phyloP scores from a whole-genome alignment of 2,329 filamentous ascomycete genomes.

The Paraconiothyrium brasiliense region DNA sequence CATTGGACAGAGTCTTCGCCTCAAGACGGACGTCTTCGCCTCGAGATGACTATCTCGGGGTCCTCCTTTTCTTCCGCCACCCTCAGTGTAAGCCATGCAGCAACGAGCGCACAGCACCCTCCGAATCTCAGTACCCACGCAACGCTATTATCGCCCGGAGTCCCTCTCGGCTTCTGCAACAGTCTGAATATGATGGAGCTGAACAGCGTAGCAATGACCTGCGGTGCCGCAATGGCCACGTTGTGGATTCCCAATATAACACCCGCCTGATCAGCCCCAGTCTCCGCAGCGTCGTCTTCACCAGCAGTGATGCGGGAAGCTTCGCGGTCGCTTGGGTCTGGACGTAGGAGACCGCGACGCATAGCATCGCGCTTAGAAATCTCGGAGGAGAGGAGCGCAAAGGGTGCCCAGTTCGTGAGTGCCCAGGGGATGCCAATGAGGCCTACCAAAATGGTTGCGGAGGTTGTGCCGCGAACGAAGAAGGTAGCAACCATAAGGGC shows the following conservation, averaged over 20 bases:
- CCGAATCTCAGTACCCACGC: slow-evolving; percentile 87
- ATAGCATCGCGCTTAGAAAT: slow-evolving; percentile 83
- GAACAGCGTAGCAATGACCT: slow-evolving; percentile 87
- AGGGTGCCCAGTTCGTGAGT: slow-evolving; percentile 91
- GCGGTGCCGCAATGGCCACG: slow-evolving; percentile 89
- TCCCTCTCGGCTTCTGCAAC: slow-evolving; percentile 86
- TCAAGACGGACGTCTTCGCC: slow-evolving; percentile 11
- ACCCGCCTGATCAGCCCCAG: slow-evolving; percentile 78
- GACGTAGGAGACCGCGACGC: slow-evolving; percentile 59
- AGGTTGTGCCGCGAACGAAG: slow-evolving; percentile 74
- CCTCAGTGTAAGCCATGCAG: slow-evolving; percentile 75
- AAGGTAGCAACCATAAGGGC: slow-evolving; percentile 84
- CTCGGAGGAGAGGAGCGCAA: slow-evolving; percentile 92
- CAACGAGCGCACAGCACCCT: slow-evolving; percentile 78
- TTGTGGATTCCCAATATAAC: slow-evolving; percentile 96
- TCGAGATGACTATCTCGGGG: slow-evolving; percentile 4
- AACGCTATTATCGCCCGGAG: slow-evolving; percentile 85
- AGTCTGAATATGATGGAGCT: slow-evolving; percentile 85
- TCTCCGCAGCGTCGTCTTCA: slow-evolving; percentile 64
- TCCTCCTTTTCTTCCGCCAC: slow-evolving; percentile 68
- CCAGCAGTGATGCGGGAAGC: slow-evolving; percentile 52
- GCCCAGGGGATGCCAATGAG: slow-evolving; percentile 92
- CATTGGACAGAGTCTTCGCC: not conserved
- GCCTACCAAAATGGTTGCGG: slow-evolving; percentile 79
- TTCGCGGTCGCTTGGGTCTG: slow-evolving; percentile 48